Base-by-base conservation (phyloP, 148 eudicot genomes). In the Rheum nobile region DNA sequence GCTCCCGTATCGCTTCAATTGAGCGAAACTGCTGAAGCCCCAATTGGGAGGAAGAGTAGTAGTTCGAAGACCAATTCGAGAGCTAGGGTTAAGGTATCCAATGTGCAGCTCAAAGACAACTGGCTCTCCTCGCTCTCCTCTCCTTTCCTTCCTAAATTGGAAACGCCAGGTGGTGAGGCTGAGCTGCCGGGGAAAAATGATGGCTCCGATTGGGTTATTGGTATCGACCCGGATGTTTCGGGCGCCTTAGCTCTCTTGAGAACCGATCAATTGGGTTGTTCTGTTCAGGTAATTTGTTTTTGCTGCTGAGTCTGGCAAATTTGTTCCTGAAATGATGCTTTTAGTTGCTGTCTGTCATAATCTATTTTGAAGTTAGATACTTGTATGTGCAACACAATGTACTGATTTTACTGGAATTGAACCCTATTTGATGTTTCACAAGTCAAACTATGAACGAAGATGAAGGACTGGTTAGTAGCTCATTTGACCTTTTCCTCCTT, bases 171-270 rank as follows among this genome's bases (percentile, higher is more conserved):
- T 16, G 61, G 13, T 19, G 59, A 75, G 39, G 42, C 72, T 35
- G 68, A 28, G 4, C 63, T 32, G 11, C 9, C 3, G 44, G 75
- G 22, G 24, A 42, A 14, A 6, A 71, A 74, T 71, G 59, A 67
- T 16, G 84, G 74, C 52, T 78, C 80, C 29, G 61, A 73, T 6
- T 93, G 94, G 92, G 85, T 89, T 0, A 82, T 93, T 74, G 98
- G 98, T 4, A 78, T 93, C 42, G 98, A 93, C 81, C 98, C 97
- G n/a, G 98, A 93, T 88, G 79, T 83, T 59, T 84, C 88, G 44
- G 98, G 98, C 21, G 98, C 98, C 0, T 75, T 93, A 41, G 95
- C 98, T 8, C 81, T 93, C 17, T 72, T 93, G 55, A 89, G 82
- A 79, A 79, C 83, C 2, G 86, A 87, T 74, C 34, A 55, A 65